Conservation (phyloP, 441 rosid genomes). For the Aquilaria agallochum region DNA sequence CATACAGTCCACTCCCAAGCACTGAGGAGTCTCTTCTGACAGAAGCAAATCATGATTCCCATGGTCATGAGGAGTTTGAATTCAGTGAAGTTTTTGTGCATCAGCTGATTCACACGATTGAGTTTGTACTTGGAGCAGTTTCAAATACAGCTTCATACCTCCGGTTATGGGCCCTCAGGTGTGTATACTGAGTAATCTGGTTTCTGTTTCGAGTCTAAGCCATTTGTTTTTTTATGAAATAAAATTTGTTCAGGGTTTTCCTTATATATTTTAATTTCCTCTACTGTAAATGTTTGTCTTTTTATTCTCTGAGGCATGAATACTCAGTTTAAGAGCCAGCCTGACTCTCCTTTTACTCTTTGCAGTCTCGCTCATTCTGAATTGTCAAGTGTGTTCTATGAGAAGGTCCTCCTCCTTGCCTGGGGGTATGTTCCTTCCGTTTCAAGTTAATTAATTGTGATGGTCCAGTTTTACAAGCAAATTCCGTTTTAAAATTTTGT, state of each 20-base stretch:
- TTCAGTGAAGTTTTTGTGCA: slow-evolving; percentile 46
- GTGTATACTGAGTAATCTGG: too few species aligned
- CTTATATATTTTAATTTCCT: too few species aligned
- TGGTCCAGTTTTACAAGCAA: too few species aligned
- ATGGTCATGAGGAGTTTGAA: slow-evolving; percentile 37
- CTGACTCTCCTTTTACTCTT: too few species aligned
- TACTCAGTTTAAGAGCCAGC: too few species aligned
- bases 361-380: slow-evolving; percentile 44
- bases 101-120: slow-evolving; percentile 48
- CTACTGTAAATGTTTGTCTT: too few species aligned
- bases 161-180: slow-evolving; percentile 50
- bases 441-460: too few species aligned
- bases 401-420: slow-evolving; percentile 39
- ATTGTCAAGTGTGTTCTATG: slow-evolving; percentile 42
- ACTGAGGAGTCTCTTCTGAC: slow-evolving; percentile 25
- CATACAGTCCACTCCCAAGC: slow-evolving; percentile 23
- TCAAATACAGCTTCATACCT: slow-evolving; percentile 49
- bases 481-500: too few species aligned
- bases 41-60: slow-evolving; percentile 10
- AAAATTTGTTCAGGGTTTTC: too few species aligned
- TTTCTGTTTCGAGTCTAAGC: too few species aligned
- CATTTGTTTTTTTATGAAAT: too few species aligned
- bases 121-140: slow-evolving; percentile 47
- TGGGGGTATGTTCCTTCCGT: slow-evolving; percentile 28
- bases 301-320: too few species aligned